Base-by-base conservation (phyloP, 2,329 filamentous ascomycete species). In the Xylaria sp. region DNA sequence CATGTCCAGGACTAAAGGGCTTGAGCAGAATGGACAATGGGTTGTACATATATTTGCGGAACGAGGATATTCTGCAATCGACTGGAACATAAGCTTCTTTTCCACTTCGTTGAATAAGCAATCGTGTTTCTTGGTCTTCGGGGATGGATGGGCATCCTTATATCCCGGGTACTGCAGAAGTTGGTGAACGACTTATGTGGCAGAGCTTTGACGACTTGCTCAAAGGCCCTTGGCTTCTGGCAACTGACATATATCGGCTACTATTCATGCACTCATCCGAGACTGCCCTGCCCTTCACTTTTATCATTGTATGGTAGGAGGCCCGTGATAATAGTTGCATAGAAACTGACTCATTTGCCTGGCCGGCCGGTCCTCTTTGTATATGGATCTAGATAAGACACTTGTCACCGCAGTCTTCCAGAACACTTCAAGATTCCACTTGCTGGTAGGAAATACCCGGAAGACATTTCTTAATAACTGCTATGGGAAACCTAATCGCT, bases 341-440 rank as follows among this genome's bases (percentile, higher is more conserved):
- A 56, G 38, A 16, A 48, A 19, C 37, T 42, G 56, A 61, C 58
- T n/a, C 44, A 58, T 48, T 51, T 54, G 7, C 41, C 40, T 34
- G 16, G 18, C 24, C 40, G 24, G 26, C 42, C 47, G 24, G 29
- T 13, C 48, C 46, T 48, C 49, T 64, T 66, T 66, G 61, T 63
- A 53, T 19, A 37, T n/a, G 20, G 37, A 26, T 37, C 48, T 54
- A 42, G 51, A 66, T 62, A 64, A 66, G 52, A 64, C 61, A 54
- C 57, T 48, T 54, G 53, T 54, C 47, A 24, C 39, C 34, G 18
- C 56, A 50, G 50, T 52, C 48, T 59, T 57, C 50, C 56, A 57
- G 58, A 66, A 63, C 59, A 22, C 42, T 62, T 63, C 61, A 52
- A 54, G 57, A 59, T 44, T 39, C 50, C 29, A 55, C 18, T 45